Evolutionary conservation across 1,284 basidiomycete species (phyloP).

Genomic region (Coniferiporia weirii): DNA sequence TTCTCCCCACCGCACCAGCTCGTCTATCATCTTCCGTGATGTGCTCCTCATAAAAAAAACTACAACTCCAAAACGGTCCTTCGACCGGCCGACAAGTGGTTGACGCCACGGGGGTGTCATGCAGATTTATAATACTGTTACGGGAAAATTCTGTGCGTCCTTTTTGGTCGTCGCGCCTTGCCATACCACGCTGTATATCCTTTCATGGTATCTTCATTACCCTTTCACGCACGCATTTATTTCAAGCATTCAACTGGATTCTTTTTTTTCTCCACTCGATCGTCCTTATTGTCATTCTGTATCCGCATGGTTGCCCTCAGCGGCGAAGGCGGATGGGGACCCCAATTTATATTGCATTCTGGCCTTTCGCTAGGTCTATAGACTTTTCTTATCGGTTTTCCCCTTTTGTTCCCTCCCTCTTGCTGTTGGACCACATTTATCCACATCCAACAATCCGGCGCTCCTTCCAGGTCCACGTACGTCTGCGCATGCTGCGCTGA

Average conservation of each 20-base stretch:
- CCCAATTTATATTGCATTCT: too few species aligned
- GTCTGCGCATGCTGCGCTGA: neutral
- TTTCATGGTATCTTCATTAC: neutral
- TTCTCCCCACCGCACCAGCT: too few species aligned
- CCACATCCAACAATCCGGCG: constrained; percentile 1
- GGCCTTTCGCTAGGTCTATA: too few species aligned
- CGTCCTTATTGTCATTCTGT: neutral
- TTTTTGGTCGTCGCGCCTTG: neutral
- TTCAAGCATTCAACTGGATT: neutral
- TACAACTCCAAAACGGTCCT: too few species aligned
- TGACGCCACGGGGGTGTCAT: too few species aligned
- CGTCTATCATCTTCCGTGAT: too few species aligned
- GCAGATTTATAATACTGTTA: too few species aligned
- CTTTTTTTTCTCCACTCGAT: neutral
- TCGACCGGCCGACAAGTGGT: too few species aligned
- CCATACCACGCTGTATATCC: neutral
- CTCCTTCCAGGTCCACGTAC: neutral
- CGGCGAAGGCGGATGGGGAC: too few species aligned
- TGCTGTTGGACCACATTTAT: constrained; percentile 7
- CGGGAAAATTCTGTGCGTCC: neutral
- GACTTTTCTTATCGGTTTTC: too few species aligned
- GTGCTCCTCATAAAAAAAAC: too few species aligned
- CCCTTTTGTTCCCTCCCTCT: neutral
- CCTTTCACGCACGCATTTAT: neutral
- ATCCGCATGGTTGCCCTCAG: too few species aligned